Percentiles rank a stretch among this genome's conserved stretches.
These are phyloP conservation scores for Pulveroboletus ravenelii DNA, from an alignment of 768 basidiomycete genomes.

Conservation along the genomic window DNA sequence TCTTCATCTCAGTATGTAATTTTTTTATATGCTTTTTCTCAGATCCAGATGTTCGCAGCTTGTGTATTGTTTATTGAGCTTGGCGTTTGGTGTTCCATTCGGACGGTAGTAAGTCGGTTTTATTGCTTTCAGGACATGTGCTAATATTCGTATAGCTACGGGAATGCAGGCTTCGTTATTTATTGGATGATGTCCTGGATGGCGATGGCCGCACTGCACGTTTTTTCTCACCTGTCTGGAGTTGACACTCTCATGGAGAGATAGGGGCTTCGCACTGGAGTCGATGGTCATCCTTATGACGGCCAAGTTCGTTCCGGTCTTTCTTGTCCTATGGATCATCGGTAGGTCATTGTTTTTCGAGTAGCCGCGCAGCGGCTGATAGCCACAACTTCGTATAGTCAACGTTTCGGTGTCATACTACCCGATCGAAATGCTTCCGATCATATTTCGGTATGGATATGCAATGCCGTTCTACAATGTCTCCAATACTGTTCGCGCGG, in stretches of 20 bases:
- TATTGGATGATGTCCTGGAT: constrained; percentile 66
- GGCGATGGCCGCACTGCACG: constrained; percentile 55
- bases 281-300: constrained; percentile 55
- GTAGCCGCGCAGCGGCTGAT: background rate
- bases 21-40: background rate
- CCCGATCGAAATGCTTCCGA: constrained; percentile 56
- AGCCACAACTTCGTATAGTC: constrained; percentile 26
- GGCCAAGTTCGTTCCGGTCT: constrained; percentile 47
- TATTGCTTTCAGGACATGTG: background rate
- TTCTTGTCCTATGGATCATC: constrained; percentile 65
- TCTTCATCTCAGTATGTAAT: constrained; percentile 36
- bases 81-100: constrained; percentile 59
- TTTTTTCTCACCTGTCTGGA: background rate
- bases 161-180: constrained; percentile 53
- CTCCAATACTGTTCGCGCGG: constrained; percentile 51
- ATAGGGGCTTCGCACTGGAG: constrained; percentile 59
- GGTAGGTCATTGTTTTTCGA: constrained; percentile 26
- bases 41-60: constrained; percentile 32
- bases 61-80: constrained; percentile 54
- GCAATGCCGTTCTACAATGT: constrained; percentile 72
- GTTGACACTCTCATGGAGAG: background rate
- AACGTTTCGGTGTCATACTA: constrained; percentile 55
- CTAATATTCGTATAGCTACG: constrained; percentile 33
- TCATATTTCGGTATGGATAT: constrained; percentile 61
- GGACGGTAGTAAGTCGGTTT: constrained; percentile 36